A percentile compares a stretch with the other conserved stretches of the same genome.
phyloP scores from a whole-genome alignment of 2,329 filamentous ascomycete genomes.

The Ophiocordyceps camponoti-floridani region DNA sequence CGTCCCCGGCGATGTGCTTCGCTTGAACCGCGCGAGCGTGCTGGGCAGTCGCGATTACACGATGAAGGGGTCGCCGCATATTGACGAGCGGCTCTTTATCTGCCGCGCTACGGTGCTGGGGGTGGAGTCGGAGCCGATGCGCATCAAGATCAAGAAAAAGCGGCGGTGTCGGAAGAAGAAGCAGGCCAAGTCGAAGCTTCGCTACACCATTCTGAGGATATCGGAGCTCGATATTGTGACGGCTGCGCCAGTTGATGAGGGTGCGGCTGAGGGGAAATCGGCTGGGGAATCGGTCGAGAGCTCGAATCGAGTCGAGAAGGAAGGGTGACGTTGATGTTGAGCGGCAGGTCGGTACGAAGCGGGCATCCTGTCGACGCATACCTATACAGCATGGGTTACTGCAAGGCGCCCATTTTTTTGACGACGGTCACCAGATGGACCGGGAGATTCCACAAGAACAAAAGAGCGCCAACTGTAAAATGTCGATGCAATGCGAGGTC shows the following conservation, averaged over 20 bases:
- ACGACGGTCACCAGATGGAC: too few species aligned
- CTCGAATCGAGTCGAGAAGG: not conserved
- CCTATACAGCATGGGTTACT: too few species aligned
- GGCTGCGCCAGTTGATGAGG: not conserved
- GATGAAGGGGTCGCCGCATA: constrained; percentile 60
- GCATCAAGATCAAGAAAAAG: constrained; percentile 68
- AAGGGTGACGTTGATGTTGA: not conserved
- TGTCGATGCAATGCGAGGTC: not conserved
- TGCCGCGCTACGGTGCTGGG: constrained; percentile 76
- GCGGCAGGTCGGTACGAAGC: not conserved
- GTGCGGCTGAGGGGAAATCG: not conserved
- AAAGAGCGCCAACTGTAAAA: not conserved
- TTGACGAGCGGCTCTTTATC: constrained; percentile 71
- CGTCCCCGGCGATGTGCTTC: constrained; percentile 65
- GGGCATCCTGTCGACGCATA: too few species aligned
- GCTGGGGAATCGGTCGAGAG: not conserved
- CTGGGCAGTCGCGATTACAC: constrained; percentile 85
- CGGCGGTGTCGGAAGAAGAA: constrained; percentile 55
- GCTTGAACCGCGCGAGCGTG: constrained; percentile 67
- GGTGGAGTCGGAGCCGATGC: constrained; percentile 62
- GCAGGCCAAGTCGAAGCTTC: constrained; percentile 75
- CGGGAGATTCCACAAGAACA: too few species aligned
- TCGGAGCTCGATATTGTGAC: constrained; percentile 53
- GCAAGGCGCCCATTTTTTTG: too few species aligned
- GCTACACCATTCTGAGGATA: constrained; percentile 71